These are phyloP conservation scores for Suhomyces choctaworum DNA, from an alignment of 1,139 yeast genomes.

Conservation along the genomic window DNA sequence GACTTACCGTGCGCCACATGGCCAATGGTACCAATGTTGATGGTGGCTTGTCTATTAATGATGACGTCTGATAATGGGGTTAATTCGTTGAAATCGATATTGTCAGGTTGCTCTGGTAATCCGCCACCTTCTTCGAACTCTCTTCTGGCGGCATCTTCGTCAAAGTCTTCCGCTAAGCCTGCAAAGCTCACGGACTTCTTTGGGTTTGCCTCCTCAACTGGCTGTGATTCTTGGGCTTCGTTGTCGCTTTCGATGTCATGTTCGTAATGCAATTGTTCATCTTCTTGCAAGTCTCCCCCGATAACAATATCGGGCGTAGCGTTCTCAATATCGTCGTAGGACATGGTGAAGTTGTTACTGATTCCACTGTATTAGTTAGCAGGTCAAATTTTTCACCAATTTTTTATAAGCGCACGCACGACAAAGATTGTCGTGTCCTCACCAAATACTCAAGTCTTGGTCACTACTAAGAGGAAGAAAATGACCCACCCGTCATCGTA, in stretches of 20 bases:
- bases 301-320: slow-evolving; percentile 84
- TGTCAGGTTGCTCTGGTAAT: slow-evolving; percentile 89
- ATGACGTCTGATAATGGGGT: slow-evolving; percentile 93
- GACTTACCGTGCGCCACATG: slow-evolving; percentile 99
- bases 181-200: slow-evolving; percentile 87
- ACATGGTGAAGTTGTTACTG: slow-evolving; percentile 26
- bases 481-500: not conserved
- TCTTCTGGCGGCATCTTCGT: slow-evolving; percentile 64
- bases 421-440: slow-evolving; percentile 1
- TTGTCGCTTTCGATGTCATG: slow-evolving; percentile 51
- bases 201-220: slow-evolving; percentile 39
- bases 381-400: slow-evolving; percentile 20
- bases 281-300: slow-evolving; percentile 61
- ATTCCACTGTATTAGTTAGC: slow-evolving; percentile 4
- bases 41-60: slow-evolving; percentile 98
- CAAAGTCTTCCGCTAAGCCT: slow-evolving; percentile 59
- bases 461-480: not conserved
- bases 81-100: slow-evolving; percentile 76
- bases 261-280: slow-evolving; percentile 44
- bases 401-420: slow-evolving; percentile 11
- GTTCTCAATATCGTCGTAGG: slow-evolving; percentile 74
- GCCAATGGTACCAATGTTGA: slow-evolving; percentile 98
- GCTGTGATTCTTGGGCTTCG: slow-evolving; percentile 27
- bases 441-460: not conserved
- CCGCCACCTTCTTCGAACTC: slow-evolving; percentile 99